Percentiles rank a stretch among this genome's conserved stretches.
Conservation (phyloP, 73 alveolate species). For the Uronychia setigera region DNA sequence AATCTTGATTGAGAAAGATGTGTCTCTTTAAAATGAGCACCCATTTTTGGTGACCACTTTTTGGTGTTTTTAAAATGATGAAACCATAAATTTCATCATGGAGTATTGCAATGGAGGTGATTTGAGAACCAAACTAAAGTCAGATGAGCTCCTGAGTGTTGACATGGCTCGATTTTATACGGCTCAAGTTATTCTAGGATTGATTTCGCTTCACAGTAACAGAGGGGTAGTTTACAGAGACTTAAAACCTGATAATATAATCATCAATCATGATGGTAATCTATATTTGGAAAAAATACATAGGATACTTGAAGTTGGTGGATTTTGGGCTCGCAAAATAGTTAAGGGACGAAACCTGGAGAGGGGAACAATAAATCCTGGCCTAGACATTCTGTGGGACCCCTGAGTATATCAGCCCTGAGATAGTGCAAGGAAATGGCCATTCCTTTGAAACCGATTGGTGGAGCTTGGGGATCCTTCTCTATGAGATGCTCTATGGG, state of each 20-base stretch:
- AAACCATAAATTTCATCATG: neutral
- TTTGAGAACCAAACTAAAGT: neutral
- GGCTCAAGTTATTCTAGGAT: neutral
- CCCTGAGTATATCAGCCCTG: slow-evolving; percentile 90
- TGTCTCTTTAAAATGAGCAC: neutral
- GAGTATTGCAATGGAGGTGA: neutral
- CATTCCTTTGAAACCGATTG: slow-evolving; percentile 72
- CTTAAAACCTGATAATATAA: slow-evolving; percentile 85
- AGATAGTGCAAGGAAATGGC: slow-evolving; percentile 71
- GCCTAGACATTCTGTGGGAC: slow-evolving; percentile 89
- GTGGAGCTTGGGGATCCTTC: slow-evolving; percentile 73
- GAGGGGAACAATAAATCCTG: neutral
- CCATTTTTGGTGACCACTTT: neutral
- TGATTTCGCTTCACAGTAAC: neutral
- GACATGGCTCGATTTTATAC: neutral
- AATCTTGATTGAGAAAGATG: neutral
- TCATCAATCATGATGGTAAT: slow-evolving; percentile 85
- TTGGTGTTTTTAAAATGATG: neutral
- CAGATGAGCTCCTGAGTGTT: neutral
- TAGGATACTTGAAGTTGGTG: slow-evolving; percentile 79
- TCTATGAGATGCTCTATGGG: slow-evolving; percentile 59
- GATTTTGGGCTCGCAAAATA: slow-evolving; percentile 93
- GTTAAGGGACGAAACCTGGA: neutral
- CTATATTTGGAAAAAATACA: neutral
- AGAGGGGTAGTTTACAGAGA: slow-evolving; percentile 37